phyloP scores from a whole-genome alignment of 2,329 filamentous ascomycete genomes.

The Fusarium hainanense region DNA sequence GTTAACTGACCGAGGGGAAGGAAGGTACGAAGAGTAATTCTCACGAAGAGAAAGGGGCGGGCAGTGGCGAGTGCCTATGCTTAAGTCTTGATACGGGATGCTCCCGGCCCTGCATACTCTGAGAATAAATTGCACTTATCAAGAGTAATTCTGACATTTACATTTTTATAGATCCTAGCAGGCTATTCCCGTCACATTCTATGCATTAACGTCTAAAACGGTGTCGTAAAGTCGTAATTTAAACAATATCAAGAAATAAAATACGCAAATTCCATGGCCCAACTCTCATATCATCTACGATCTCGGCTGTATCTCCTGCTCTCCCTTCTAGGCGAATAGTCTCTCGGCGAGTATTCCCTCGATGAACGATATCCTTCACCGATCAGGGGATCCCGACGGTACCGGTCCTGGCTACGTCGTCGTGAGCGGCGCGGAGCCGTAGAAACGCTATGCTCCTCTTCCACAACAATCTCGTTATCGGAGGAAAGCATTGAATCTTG shows the following conservation, averaged over 20 bases:
- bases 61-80: too few species aligned
- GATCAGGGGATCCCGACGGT: slow-evolving; percentile 42
- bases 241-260: slow-evolving; percentile 13
- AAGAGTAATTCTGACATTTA: background rate
- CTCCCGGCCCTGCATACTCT: too few species aligned
- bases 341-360: slow-evolving; percentile 40
- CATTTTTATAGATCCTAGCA: background rate
- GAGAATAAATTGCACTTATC: too few species aligned
- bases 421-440: slow-evolving; percentile 40
- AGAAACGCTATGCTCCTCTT: slow-evolving; percentile 50
- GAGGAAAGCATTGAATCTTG: slow-evolving; percentile 42
- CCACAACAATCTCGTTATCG: slow-evolving; percentile 54
- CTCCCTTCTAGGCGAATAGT: slow-evolving; percentile 39
- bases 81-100: too few species aligned
- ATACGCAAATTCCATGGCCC: background rate
- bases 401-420: slow-evolving; percentile 41
- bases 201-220: slow-evolving; percentile 19
- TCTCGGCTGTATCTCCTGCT: slow-evolving; percentile 39
- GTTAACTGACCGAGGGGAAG: background rate
- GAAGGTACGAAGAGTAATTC: background rate
- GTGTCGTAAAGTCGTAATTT: slow-evolving; percentile 32
- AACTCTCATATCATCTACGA: slow-evolving; percentile 7
- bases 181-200: background rate
- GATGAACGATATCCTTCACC: slow-evolving; percentile 25
- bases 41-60: background rate